Conservation (phyloP, 768 basidiomycete genomes). For the Mycena alexandri region DNA sequence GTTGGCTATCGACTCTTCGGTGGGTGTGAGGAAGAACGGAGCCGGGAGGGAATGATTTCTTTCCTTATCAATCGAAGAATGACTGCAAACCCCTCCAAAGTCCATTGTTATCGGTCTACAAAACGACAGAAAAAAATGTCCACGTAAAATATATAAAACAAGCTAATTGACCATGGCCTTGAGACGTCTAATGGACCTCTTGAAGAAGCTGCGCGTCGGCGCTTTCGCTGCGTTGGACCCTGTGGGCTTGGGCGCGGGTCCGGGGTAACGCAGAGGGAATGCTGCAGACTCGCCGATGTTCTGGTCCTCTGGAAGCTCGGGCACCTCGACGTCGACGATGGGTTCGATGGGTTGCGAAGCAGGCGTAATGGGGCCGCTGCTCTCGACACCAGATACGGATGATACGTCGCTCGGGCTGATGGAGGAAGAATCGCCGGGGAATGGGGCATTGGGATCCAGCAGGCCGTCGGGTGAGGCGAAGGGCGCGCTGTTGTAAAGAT, state of each 20-base stretch:
- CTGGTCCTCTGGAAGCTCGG: slow-evolving; percentile 56
- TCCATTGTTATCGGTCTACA: not conserved
- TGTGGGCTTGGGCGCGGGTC: not conserved
- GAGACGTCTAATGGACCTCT: slow-evolving; percentile 54
- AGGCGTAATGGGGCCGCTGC: slow-evolving; percentile 58
- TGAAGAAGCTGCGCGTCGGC: slow-evolving; percentile 44
- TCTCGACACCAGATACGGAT: slow-evolving; percentile 19
- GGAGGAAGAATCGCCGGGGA: slow-evolving; percentile 33
- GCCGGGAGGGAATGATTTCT: no score
- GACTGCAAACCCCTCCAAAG: slow-evolving; percentile 7
- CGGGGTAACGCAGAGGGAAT: slow-evolving; percentile 3
- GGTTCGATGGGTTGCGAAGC: slow-evolving; percentile 56
- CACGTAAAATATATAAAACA: not conserved
- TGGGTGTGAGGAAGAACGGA: no score
- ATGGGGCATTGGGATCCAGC: slow-evolving; percentile 31
- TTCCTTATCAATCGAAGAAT: not conserved
- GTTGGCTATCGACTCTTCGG: no score
- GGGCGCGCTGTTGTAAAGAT: slow-evolving; percentile 51
- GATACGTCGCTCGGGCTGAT: slow-evolving; percentile 33
- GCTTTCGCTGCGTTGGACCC: slow-evolving; percentile 16
- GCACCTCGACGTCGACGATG: slow-evolving; percentile 51
- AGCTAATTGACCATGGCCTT: slow-evolving; percentile 43
- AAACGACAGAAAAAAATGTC: not conserved
- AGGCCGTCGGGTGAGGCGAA: slow-evolving; percentile 42
- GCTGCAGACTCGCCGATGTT: slow-evolving; percentile 46